Base-by-base conservation (phyloP, 2,329 filamentous ascomycete genomes). In the Talaromyces islandicus region DNA sequence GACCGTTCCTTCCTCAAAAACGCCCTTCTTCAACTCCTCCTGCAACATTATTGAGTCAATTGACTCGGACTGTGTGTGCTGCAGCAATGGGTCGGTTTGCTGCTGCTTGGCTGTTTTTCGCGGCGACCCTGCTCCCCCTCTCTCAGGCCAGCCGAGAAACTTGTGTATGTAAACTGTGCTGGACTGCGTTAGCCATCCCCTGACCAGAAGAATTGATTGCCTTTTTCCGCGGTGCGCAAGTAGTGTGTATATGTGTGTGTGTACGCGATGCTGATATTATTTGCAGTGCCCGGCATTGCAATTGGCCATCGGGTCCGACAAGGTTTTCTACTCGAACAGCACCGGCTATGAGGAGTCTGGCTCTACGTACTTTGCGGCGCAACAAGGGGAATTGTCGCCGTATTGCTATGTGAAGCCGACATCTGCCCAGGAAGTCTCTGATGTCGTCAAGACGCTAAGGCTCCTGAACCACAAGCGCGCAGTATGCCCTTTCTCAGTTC, bases 401-500 rank as follows among this genome's bases (percentile, higher is more conserved):
- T 54, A 21, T 14, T 54, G 52, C 19, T 21, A 35, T 35, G 52
- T 54, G 24, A 21, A 19, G 19, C 52, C 52, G n/a, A 35, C 29
- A 14, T 54, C 52, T 24, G n/a, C 24, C 24, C 12, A 41, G n/a
- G 52, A 54, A 14, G 52, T 54, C 21, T 54, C 52, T 10, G n/a
- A 12, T 38, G 21, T 54, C 24, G 52, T 54, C 21, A 54, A 54
- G 29, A 10, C 19, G n/a, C 52, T 54, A n/a, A 7, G 4, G 10
- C 4, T 46, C 7, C 19, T 46, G 41, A 46, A 46, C 41, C 12
- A 46, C 17, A 19, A 21, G n/a, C 21, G 21, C 21, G 7, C 41
- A 11, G 21, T 46, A 7, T 46, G 41, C 24, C 52, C 38, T 21
- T 58, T 65, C 56, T 75, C 76, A 2, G 71, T 81, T 3, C 78